These are phyloP conservation scores for Heliocybe sulcata DNA, from an alignment of 1,284 basidiomycete species.

Conservation along the genomic window DNA sequence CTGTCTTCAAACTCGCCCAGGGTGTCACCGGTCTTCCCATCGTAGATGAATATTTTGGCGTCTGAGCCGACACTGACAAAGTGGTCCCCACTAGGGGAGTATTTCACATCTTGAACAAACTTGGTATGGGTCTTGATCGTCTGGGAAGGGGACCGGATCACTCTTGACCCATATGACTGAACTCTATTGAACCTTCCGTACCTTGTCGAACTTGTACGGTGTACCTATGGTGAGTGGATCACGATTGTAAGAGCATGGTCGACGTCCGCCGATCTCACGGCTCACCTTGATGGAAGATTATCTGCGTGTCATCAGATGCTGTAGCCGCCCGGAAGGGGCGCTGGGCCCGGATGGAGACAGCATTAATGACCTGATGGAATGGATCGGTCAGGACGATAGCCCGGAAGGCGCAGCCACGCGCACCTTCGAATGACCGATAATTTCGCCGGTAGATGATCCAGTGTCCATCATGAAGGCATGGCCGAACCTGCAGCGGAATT, in stretches of 20 bases:
- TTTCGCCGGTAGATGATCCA: conserved; percentile 90
- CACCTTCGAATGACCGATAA: conserved; percentile 89
- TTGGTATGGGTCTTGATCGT: conserved; percentile 88
- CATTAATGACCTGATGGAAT: conserved; percentile 64
- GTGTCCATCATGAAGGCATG: conserved; percentile 85
- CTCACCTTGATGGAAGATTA: conserved; percentile 76
- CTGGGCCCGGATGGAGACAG: conserved; percentile 85
- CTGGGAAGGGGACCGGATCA: conserved; percentile 22
- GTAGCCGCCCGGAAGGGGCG: conserved; percentile 91
- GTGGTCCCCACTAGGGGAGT: conserved; percentile 71
- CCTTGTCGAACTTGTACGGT: conserved; percentile 89
- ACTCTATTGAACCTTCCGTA: conserved; percentile 16
- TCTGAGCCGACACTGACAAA: conserved; percentile 94
- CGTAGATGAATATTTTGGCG: conserved; percentile 85
- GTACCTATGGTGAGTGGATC: conserved; percentile 41
- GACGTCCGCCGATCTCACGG: conserved; percentile 4
- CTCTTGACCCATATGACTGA: background rate
- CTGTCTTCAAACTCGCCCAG: conserved; percentile 58
- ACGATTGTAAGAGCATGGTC: conserved; percentile 7
- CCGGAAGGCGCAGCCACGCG: background rate
- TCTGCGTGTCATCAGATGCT: conserved; percentile 76
- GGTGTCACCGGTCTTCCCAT: conserved; percentile 85
- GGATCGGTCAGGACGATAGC: background rate
- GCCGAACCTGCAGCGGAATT: conserved; percentile 55
- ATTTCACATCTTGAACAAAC: conserved; percentile 92